phyloP scores from a whole-genome alignment of 73 alveolate genomes.

The Tetrahymena thermophila region DNA sequence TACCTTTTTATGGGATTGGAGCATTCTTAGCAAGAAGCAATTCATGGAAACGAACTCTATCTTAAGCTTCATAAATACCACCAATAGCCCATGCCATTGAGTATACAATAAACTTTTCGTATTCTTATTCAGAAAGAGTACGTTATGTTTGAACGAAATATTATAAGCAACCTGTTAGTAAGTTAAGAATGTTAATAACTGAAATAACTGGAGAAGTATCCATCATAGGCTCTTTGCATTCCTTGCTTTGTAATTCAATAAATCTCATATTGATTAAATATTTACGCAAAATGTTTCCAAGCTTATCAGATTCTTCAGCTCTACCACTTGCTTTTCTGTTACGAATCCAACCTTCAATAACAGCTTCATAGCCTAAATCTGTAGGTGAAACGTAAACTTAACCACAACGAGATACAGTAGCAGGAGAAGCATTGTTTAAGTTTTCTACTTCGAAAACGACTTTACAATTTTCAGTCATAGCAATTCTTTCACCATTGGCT shows the following conservation, averaged over 20 bases:
- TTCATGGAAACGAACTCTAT: constrained; percentile 93
- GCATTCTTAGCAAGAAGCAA: constrained; percentile 86
- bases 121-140: constrained; percentile 58
- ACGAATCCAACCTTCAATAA: constrained; percentile 91
- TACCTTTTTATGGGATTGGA: constrained; percentile 85
- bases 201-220: constrained; percentile 56
- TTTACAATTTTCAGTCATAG: constrained; percentile 99
- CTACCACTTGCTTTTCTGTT: constrained; percentile 79
- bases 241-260: constrained; percentile 23
- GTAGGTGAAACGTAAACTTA: constrained; percentile 97
- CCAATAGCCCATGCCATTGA: constrained; percentile 97
- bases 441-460: constrained; percentile 99
- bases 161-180: constrained; percentile 64
- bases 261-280: constrained; percentile 17
- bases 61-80: constrained; percentile 97
- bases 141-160: constrained; percentile 68
- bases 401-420: constrained; percentile 99
- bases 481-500: constrained; percentile 99
- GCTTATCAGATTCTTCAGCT: constrained; percentile 61
- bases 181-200: constrained; percentile 58
- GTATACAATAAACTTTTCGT: constrained; percentile 84
- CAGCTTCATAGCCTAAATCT: constrained; percentile 98
- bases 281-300: constrained; percentile 25
- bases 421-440: constrained; percentile 99
- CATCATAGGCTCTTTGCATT: constrained; percentile 68